Evolutionary conservation across 495 filamentous ascomycete genomes (phyloP), one percentile per base, ranked within the genome.

Genomic region (Lindgomyces ingoldianus): DNA sequence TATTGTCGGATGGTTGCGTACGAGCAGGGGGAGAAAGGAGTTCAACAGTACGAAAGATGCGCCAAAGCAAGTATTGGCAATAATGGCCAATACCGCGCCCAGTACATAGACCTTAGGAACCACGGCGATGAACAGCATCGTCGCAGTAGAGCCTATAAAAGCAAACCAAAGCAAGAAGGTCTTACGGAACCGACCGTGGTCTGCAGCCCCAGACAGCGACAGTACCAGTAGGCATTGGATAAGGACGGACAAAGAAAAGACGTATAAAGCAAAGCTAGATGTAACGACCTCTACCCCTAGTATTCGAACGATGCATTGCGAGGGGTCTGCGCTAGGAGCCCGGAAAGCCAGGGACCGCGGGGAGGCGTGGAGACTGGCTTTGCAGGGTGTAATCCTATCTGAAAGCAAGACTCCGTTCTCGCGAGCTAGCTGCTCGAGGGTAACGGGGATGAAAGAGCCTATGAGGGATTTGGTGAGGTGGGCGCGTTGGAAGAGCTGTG

Each of bases 201-300:
- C 94, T 47, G 94, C 94, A 44, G 94, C 94, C 30, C 90, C 94
- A 62, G 89, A 93, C 83, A 98, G 96, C 58, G 91, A 95, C 60
- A 98, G 89, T 27, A 98, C 95, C 33, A 98, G 75, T 21, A 97
- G 75, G 9, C 92, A 87, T 75, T 98, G 94, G 30, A 96, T 71
- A 9, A 96, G 73, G 1, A 98, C 94, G 75, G 90, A 94, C 61
- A 96, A 75, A 49, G 91, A 95, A 75, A 98, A 98, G 3, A 91
- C 96, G 78, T 98, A 98, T 89, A 98, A 92, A 60, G 95, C 94
- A 75, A 97, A 97, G 77, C 90, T 95, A 18, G 94, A 93, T 10
- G 94, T 96, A 76, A 96, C 97, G 72, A 98, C 87, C 67, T 96
- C 89, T 56, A 85, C 75, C 4, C 94, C 94, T 46, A 96, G 76